Evolutionary conservation across 2,329 filamentous ascomycete genomes (phyloP), one percentile per base, ranked within the genome.

Genomic region (Penicillium sp.): DNA sequence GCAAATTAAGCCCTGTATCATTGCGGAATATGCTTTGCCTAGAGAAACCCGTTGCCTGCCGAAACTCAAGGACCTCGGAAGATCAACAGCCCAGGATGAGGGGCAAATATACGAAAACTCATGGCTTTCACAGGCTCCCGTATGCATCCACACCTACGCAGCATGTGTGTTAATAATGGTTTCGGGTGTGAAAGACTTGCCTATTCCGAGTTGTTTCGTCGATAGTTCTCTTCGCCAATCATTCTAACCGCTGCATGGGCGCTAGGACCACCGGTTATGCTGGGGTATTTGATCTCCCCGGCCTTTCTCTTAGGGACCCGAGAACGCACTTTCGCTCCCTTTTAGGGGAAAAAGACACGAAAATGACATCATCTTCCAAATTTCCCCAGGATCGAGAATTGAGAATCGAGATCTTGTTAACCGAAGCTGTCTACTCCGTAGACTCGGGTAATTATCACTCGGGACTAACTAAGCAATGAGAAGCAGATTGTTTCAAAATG

Each of bases 81-180:
- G 68, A 70, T 71, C 68, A 63, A 61, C 68, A 59, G 58, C 63
- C 63, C 57, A 69, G 66, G 65, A 57, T 65, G 59, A 59, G 55
- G 46, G 60, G 60, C 64, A 61, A 63, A 65, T 60, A 57, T 57
- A 54, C 43, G 51, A 57, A 42, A 38, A 26, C 31, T 35, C 20
- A 56, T 50, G 40, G 24, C 47, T 61, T 56, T 63, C 57, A 64
- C 58, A 60, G 58, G 61, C 57, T 48, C 24, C 16, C 35, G 37
- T 35, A 50, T 44, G 32, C 31, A 55, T 46, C 45, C 37, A 44
- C 40, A 42, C 31, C 20, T 55, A 44, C 43, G 18, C 39, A 53
- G 48, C 35, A 39, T 50, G 37, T 44, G 46, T 55, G 48, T 55
- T 50, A 49, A 45, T 56, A 42, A 56, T 52, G 34, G 22, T 55